Conservation (phyloP, 176 grass and related monocot genomes). For the Carex littledalei region DNA sequence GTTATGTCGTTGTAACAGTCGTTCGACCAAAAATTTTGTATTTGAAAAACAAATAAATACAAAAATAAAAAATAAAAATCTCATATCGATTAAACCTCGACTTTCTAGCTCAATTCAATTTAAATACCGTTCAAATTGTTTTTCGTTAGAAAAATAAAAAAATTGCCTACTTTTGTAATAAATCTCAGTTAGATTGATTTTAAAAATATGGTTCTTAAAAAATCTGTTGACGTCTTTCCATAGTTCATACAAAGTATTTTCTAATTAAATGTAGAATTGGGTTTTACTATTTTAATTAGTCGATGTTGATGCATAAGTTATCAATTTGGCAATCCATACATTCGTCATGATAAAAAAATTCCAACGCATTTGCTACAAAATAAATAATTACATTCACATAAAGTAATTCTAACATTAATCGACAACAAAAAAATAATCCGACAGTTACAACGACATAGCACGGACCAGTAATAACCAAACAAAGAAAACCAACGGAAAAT, state of each 20-base stretch:
- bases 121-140: background rate
- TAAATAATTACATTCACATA: constrained; percentile 22
- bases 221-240: too few relatives aligned
- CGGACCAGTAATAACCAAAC: background rate
- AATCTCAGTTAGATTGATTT: too few relatives aligned
- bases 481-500: constrained; percentile 1
- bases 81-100: background rate
- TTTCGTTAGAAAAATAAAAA: too few relatives aligned
- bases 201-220: too few relatives aligned
- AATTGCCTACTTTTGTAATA: too few relatives aligned
- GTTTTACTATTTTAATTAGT: too few relatives aligned
- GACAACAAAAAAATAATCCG: constrained; percentile 10
- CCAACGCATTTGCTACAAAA: background rate
- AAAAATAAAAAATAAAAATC: background rate
- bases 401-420: constrained; percentile 8
- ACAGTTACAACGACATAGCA: constrained; percentile 21
- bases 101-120: background rate
- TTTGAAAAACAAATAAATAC: too few relatives aligned
- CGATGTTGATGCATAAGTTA: too few relatives aligned
- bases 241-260: too few relatives aligned
- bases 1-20: too few relatives aligned
- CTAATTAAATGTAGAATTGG: too few relatives aligned
- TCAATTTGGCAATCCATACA: background rate
- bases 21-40: background rate
- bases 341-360: background rate